Evolutionary conservation across 129 eudicot species (phyloP), one percentile per base, ranked within the genome.

Genomic region (Flaveria linearis): DNA sequence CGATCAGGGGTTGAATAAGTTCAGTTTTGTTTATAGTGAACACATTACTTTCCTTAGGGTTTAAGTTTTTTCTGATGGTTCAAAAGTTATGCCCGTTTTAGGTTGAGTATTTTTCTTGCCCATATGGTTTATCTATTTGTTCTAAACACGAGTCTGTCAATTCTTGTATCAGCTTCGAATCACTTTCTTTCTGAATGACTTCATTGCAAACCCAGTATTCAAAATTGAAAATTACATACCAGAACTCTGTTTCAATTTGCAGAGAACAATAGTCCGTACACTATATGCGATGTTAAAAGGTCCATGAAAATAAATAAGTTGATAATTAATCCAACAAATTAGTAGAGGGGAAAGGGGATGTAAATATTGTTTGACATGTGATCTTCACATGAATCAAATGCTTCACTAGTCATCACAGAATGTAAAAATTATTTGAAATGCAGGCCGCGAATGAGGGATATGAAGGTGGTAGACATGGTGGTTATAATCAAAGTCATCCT

Each of bases 391-490:
- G 42, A 47, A 45, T 17, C 26, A 33, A 23, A 30, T 28, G 9
- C 15, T 60, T 61, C 12, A 17, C 9, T 71, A 78, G 33, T 15
- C 5, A 5, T 70, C 11, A 30, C 73, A 70, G 50, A 36, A 63
- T 51, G 57, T 72, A 72, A 60, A 9, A 55, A 46, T 4, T 60
- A 28, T 60, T 4, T 15, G 9, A 57, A 67, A 61, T 72, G 70
- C 83, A 89, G 90, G 68, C 65, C 72, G 74, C 14, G 23, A 47
- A 83, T 67, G 72, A 80, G 85, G 83, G 73, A 17, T 83, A 81
- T 74, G 80, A 85, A 79, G 80, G 45, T 50, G 51, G 77, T 9
- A 69, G 75, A 68, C 78, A 46, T 74, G 82, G 80, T 68, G 79
- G 79, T 73, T 73, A 85, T 75, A 69, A 69, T 23, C 81, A 71